Evolutionary conservation across 179 eudicot species (phyloP).

Genomic region (Beta lomatogona): DNA sequence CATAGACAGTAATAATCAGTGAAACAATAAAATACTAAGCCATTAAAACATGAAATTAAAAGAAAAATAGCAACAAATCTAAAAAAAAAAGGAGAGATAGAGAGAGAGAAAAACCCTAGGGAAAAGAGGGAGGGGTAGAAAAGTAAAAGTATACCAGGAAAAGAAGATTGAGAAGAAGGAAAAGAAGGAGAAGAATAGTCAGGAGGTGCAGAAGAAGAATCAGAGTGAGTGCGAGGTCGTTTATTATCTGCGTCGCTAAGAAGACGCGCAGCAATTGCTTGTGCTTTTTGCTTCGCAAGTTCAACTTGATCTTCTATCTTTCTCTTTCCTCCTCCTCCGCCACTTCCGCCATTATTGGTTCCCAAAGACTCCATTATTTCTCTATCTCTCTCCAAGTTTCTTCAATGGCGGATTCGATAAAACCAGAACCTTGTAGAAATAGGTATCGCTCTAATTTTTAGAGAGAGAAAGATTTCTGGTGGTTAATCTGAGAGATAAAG

Average conservation of each 20-base stretch:
- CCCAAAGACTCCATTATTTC: background rate
- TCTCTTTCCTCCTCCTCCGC: constrained; percentile 31
- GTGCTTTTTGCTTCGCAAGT: constrained; percentile 72
- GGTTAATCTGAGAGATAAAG: background rate
- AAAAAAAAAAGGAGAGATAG: no score
- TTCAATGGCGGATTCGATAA: constrained; percentile 1
- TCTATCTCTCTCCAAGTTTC: background rate
- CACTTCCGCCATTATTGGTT: background rate
- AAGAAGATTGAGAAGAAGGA: constrained; percentile 21
- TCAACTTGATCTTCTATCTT: constrained; percentile 53
- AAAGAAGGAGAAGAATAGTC: constrained; percentile 12
- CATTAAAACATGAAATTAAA: background rate
- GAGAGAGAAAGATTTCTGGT: background rate
- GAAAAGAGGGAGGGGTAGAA: background rate
- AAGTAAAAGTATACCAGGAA: constrained; percentile 11
- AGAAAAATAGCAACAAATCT: background rate
- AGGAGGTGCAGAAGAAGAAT: constrained; percentile 11
- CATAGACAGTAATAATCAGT: background rate
- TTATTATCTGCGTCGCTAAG: constrained; percentile 57
- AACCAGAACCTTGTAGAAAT: background rate
- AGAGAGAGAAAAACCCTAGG: background rate
- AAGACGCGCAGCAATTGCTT: constrained; percentile 75
- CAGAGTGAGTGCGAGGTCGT: constrained; percentile 42
- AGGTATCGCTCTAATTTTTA: background rate
- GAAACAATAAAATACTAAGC: no score